Base-by-base conservation (phyloP, 2,329 filamentous ascomycete species). In the Penicillium concentricum region DNA sequence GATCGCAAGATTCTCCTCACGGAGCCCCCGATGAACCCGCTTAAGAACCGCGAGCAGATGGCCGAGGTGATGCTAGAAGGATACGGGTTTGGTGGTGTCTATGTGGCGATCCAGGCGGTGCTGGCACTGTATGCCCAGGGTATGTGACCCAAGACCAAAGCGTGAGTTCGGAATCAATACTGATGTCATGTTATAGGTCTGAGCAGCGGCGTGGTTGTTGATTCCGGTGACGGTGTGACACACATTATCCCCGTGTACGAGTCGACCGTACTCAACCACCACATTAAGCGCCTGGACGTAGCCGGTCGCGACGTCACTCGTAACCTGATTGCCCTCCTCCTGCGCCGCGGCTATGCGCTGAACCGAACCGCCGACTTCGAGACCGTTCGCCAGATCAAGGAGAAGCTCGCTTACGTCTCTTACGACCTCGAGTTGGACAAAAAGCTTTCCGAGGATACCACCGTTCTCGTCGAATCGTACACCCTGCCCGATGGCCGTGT, bases 301-400 rank as follows among this genome's bases (percentile, higher is more conserved):
- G 94, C 94, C 24, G 94, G 94, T 57, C 89, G 94, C 72, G 94
- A 99, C 71, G 94, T 99, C 52, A 99, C 94, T n/a, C 89, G 93
- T 69, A 97, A 99, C 77, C 84, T 99, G 63, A 99, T 99, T 76
- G 91, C 92, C 49, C 87, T 99, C 48, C 87, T 99, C 20, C 85
- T 96, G 56, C 91, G 94, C 70, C 87, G 94, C 66, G 94, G 94
- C 43, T 99, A 99, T 76, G 92, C 94, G 35, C 86, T 99, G 61
- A 99, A 99, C 85, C 87, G 94, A 74, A 99, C 94, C 13, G 94
- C 94, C 73, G 94, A 99, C 76, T 99, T 99, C 76, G 94, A 99
- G 78, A 99, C 94, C 4, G 94, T 99, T 55, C 90, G 94, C 61
- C 93, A 97, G 76, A 97, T 99, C 81, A 99, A 99, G 81, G 94